Base-by-base conservation (phyloP, 371 early-diverging fungal genomes). In the Funneliformis caledonium region DNA sequence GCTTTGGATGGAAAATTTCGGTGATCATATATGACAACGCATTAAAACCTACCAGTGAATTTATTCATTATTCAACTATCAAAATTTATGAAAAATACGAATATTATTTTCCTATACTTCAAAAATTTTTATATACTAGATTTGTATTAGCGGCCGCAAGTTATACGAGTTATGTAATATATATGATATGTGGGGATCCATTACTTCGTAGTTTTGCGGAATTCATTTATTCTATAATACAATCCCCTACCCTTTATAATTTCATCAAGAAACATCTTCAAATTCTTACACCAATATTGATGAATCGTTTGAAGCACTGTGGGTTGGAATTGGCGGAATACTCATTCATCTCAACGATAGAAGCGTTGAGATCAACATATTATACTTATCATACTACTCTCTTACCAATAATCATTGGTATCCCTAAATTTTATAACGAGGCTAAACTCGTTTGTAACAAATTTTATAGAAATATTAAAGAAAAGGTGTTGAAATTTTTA, bases 81-180 rank as follows among this genome's bases (percentile, higher is more conserved):
- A 0, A 8, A 12, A 11, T 22, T 12, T 37, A 43, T 76, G 61
- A 62, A 11, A 78, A 33, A n/a, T n/a, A 8, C 2, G 37, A 37
- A 70, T 2, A 70, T 70, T 43, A 70, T 47, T 33, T 65, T 65
- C 43, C 70, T 8, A 47, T n/a, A 16, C 9, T 78, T 26, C 19
- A 19, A 68, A 37, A 7, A 37, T 33, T 68, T 37, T 68, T 78
- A 22, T 78, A 78, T 56, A 33, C 4, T 3, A 42, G 69, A 68
- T 26, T 78, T 22, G 11, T 78, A 19, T n/a, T 78, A 10, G 50
- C 65, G 14, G 47, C 12, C 6, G 33, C 2, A 22, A 62, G 26
- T 65, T 19, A 78, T 43, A 14, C 16, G 0, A n/a, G 45, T 68
- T 64, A 62, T 33, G 9, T 78, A 33, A 11, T 78, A 22, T 33